phyloP scores from a whole-genome alignment of 1,139 yeast genomes.

The Keqinozyma sinolaborantium region DNA sequence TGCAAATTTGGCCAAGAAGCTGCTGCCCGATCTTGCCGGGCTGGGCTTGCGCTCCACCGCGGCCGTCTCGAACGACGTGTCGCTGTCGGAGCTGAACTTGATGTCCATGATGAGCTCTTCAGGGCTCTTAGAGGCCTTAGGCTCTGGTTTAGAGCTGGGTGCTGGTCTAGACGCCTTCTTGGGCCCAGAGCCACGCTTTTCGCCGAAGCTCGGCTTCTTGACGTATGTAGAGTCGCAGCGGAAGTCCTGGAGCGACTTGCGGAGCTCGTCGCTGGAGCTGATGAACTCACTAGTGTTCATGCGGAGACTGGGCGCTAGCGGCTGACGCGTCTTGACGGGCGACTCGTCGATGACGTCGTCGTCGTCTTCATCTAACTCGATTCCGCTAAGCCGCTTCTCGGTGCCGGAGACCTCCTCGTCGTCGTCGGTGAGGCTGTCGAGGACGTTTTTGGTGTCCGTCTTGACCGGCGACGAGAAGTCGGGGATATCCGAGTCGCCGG shows the following conservation, averaged over 20 bases:
- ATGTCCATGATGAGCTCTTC: neutral
- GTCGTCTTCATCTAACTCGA: conserved; percentile 18
- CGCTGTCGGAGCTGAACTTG: neutral
- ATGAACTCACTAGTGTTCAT: neutral
- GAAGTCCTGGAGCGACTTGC: neutral
- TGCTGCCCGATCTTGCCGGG: no score
- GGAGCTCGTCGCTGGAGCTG: neutral
- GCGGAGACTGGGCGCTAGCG: neutral
- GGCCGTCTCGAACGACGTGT: neutral
- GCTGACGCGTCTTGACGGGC: conserved; percentile 23
- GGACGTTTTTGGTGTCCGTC: conserved; percentile 10
- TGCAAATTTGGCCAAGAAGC: conserved; percentile 15
- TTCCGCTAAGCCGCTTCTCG: neutral
- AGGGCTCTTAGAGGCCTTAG: no score
- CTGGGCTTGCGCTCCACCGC: no score
- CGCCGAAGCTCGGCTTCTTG: neutral
- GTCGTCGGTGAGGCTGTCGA: conserved; percentile 21
- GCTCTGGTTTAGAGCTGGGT: no score
- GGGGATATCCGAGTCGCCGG: conserved; percentile 35
- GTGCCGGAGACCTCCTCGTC: conserved; percentile 6
- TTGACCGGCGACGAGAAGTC: conserved; percentile 28
- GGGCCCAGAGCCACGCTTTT: no score
- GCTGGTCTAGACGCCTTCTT: no score
- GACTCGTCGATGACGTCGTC: conserved; percentile 44
- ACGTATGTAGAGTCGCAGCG: neutral